Evolutionary conservation across 306 rosid genomes (phyloP).

Genomic region (Hylodesmum podocarpum): DNA sequence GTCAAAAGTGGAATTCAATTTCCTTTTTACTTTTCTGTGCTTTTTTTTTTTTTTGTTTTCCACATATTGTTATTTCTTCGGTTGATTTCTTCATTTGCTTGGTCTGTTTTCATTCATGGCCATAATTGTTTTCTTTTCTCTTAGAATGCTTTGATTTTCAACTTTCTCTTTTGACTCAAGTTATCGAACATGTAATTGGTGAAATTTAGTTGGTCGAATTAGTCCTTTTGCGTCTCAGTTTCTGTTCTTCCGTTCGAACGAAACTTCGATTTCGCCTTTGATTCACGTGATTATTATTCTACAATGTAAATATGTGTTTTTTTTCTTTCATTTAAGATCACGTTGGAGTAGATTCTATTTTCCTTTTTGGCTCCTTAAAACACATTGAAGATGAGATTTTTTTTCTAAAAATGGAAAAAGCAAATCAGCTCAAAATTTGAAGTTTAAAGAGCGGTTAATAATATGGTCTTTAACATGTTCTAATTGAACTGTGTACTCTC

Average conservation of each 20-base stretch:
- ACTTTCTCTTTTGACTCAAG: constrained; percentile 19
- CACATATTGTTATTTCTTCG: neutral
- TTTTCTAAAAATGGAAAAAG: neutral
- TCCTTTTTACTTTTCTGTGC: neutral
- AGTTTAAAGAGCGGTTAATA: neutral
- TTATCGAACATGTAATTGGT: constrained; percentile 4
- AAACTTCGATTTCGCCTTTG: neutral
- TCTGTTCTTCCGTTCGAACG: neutral
- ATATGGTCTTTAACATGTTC: neutral
- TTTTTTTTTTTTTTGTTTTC: neutral
- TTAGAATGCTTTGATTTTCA: constrained; percentile 20
- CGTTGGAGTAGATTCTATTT: neutral
- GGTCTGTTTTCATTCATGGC: neutral
- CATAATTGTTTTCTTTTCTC: neutral
- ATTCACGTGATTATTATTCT: constrained; percentile 1
- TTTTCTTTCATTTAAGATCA: neutral
- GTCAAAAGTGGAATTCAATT: constrained; percentile 33
- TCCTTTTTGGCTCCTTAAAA: neutral
- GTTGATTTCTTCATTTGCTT: constrained; percentile 19
- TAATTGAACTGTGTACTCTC: neutral
- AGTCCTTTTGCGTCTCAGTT: neutral
- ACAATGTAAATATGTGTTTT: neutral
- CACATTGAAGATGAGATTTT: neutral
- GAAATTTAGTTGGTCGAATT: neutral
- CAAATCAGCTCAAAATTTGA: neutral